Evolutionary conservation across 441 rosid genomes (phyloP), one percentile per base, ranked within the genome.

Genomic region (Metrosideros polymorpha): DNA sequence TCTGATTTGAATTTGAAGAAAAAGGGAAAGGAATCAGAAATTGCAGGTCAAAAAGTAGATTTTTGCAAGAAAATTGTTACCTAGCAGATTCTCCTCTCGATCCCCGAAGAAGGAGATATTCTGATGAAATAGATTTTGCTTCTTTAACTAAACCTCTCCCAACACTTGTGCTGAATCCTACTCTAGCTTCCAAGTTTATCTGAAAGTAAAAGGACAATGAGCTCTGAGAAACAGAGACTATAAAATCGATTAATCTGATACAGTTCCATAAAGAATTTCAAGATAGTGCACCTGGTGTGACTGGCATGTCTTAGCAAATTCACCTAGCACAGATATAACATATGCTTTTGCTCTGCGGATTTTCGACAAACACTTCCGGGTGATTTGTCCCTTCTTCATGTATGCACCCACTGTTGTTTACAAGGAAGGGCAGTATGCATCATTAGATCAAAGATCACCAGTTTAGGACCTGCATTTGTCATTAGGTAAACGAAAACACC

Each of bases 111-210:
- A 96, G 90, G 83, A 97, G 94, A 89, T 88, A 94, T 61, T 93
- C 93, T 57, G 99, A 96, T 47, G 95, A 92, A 89, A 93, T 89
- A 53, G 97, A 94, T 86, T 93, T 94, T 50, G 93, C 94, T 92
- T 95, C 99, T 86, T 95, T 89, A 47, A 94, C 89, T 47, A 96
- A 91, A 63, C 98, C 96, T 90, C 87, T 93, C 66, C 91, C 93
- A 15, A 93, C 83, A 86, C 92, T 90, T 29, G 95, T 85, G 91
- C 94, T 92, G 88, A 94, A 91, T 35, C 96, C 92, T 19, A 97
- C 94, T 89, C 90, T 94, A 82, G 99, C 99, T 90, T 96, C 99
- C 92, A 97, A 92, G 88, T 94, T 91, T 85, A 97, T 93, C 98
- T 96, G 89, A 61, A 43, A 86, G 42, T 30, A 32, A 45, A 86